phyloP scores from a whole-genome alignment of 352 stramenopile genomes.

The Phytophthora fragariae region DNA sequence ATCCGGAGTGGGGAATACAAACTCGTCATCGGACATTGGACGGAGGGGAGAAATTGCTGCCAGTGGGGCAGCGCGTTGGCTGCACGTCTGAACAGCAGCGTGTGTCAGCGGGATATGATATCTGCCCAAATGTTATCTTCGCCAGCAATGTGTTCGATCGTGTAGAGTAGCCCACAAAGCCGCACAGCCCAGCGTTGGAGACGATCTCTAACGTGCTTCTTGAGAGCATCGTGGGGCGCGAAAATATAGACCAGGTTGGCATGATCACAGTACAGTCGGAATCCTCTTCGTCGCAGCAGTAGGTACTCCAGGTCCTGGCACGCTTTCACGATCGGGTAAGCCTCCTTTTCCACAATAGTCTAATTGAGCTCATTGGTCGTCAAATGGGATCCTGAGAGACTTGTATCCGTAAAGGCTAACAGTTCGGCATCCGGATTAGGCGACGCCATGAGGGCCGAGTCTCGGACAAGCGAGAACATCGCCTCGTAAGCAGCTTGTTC shows the following conservation, averaged over 20 bases:
- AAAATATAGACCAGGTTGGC: constrained; percentile 7
- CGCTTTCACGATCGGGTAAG: background rate
- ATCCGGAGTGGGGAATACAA: constrained; percentile 6
- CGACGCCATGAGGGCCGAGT: background rate
- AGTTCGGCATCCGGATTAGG: background rate
- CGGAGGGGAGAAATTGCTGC: background rate
- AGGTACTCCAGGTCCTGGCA: constrained; percentile 5
- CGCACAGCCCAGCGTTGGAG: constrained; percentile 28
- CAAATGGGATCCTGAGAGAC: background rate
- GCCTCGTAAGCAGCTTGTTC: background rate
- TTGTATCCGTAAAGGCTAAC: background rate
- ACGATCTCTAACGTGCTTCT: constrained; percentile 4
- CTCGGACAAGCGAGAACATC: background rate
- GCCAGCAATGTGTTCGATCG: constrained; percentile 28
- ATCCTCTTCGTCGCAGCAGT: constrained; percentile 1
- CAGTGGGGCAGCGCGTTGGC: background rate
- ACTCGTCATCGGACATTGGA: constrained; percentile 1
- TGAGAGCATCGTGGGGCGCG: background rate
- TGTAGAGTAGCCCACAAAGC: constrained; percentile 17
- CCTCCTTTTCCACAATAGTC: background rate
- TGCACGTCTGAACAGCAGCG: constrained; percentile 13
- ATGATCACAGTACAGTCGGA: constrained; percentile 8
- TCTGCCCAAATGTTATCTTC: constrained; percentile 14
- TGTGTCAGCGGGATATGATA: constrained; percentile 16
- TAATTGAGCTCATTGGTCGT: background rate